These are phyloP conservation scores for Phytophthora nicotianae DNA, from an alignment of 352 stramenopile species.

Conservation along the genomic window DNA sequence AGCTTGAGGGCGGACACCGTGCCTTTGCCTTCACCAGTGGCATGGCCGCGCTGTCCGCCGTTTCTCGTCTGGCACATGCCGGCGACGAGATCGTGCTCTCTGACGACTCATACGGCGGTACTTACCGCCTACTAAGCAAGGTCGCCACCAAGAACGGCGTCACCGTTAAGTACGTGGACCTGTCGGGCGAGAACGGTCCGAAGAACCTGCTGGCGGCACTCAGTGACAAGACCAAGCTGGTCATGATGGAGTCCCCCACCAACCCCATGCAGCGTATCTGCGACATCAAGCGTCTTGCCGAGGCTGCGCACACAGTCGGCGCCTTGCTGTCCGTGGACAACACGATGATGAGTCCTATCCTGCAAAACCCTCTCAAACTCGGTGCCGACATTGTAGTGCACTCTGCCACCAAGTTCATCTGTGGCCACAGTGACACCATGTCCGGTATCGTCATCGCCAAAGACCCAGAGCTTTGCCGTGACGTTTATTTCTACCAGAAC, in stretches of 20 bases:
- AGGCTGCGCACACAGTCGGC: slow-evolving; percentile 80
- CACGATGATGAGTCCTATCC: slow-evolving; percentile 96
- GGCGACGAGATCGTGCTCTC: slow-evolving; percentile 94
- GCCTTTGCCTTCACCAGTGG: slow-evolving; percentile 94
- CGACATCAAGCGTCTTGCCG: slow-evolving; percentile 89
- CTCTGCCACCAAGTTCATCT: slow-evolving; percentile 98
- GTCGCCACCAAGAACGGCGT: slow-evolving; percentile 88
- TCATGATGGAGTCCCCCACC: slow-evolving; percentile 97
- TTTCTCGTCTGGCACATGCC: slow-evolving; percentile 89
- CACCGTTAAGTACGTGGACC: slow-evolving; percentile 82
- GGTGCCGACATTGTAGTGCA: slow-evolving; percentile 97
- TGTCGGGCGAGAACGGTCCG: slow-evolving; percentile 67
- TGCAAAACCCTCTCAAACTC: slow-evolving; percentile 93
- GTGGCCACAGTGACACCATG: slow-evolving; percentile 97
- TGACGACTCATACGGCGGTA: slow-evolving; percentile 97
- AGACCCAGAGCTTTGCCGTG: slow-evolving; percentile 74
- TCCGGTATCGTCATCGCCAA: slow-evolving; percentile 92
- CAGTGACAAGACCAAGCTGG: slow-evolving; percentile 87
- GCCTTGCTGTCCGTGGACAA: slow-evolving; percentile 94
- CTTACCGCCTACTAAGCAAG: slow-evolving; percentile 92
- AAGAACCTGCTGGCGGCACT: slow-evolving; percentile 69
- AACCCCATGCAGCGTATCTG: slow-evolving; percentile 96
- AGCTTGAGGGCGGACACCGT: slow-evolving; percentile 70
- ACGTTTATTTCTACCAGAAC: slow-evolving; percentile 93
- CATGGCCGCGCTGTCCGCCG: slow-evolving; percentile 94